Evolutionary conservation across 768 basidiomycete genomes (phyloP), one percentile per base, ranked within the genome.

Genomic region (Boletus subparvulus): DNA sequence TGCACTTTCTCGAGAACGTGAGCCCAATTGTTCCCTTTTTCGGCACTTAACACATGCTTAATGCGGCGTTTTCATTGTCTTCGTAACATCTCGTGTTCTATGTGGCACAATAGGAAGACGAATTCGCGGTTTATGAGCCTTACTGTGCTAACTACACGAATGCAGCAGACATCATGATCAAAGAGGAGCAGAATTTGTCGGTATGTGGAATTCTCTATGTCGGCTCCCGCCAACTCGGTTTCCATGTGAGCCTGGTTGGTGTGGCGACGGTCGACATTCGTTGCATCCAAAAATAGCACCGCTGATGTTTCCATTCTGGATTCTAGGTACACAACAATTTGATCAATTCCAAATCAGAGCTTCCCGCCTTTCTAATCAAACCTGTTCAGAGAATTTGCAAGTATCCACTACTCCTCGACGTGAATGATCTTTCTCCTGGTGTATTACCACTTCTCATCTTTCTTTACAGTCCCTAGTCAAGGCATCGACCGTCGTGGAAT

Each of bases 311-410:
- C 55, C 28, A 42, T 58, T 40, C 35, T 42, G 52, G 30, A 16
- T 56, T 43, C 11, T 68, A 93, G 91, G 82, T 84, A 58, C 78
- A 90, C 67, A 89, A 90, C 75, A 82, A 87, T 73, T 78, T 92
- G 78, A 90, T 95, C 75, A 91, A 93, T 64, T 87, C 88, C 66
- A 90, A 90, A 71, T 88, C 90, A 68, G 97, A 99, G 68, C 80
- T 99, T 33, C 91, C 92, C 56, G 94, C 93, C 10, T 96, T 98
- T 76, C 84, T 98, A 58, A 98, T 98, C 81, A 98, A 98, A 77
- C 97, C 97, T 8, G 90, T 99, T 47, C 97, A 99, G 73, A 86
- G 97, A 59, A 89, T 98, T 63, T 97, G 96, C 83, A 98, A 98
- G 80, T 98, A 98, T 72, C 95, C 95, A 26, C 80, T 99, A 14